Conservation (phyloP, 768 basidiomycete genomes). For the Suillus alpinus region DNA sequence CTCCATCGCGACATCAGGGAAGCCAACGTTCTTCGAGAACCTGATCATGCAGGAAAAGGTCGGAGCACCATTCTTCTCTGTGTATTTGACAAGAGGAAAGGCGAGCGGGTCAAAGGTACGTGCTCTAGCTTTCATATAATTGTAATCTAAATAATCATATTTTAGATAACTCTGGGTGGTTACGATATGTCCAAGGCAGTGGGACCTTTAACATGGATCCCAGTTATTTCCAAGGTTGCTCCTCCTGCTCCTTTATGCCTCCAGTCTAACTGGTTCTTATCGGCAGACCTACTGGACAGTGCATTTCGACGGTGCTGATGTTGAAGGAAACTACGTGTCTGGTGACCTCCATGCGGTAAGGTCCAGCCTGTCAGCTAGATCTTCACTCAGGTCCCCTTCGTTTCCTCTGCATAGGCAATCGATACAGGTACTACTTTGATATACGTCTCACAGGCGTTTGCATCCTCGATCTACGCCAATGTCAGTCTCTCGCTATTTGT, state of each 20-base stretch:
- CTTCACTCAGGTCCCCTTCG: not conserved
- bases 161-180: constrained; percentile 23
- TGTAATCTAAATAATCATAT: not conserved
- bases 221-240: constrained; percentile 36
- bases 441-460: constrained; percentile 48
- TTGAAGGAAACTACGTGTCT: constrained; percentile 24
- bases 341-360: constrained; percentile 14
- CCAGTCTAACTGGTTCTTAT: not conserved
- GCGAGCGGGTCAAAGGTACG: constrained; percentile 47
- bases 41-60: constrained; percentile 45
- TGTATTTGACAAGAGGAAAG: constrained; percentile 46
- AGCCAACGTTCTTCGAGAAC: constrained; percentile 65
- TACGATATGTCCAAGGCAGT: constrained; percentile 33
- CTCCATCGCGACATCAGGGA: constrained; percentile 42
- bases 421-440: constrained; percentile 70
- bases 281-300: constrained; percentile 62
- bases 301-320: constrained; percentile 42
- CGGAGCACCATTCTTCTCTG: constrained; percentile 49
- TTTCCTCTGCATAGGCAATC: constrained; percentile 46
- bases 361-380: constrained; percentile 6
- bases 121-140: constrained; percentile 2
- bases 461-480: constrained; percentile 43
- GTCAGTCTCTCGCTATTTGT: constrained; percentile 24
- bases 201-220: constrained; percentile 31
- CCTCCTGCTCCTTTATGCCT: not conserved